These are phyloP conservation scores for Scheffersomyces amazonensis DNA, from an alignment of 805 yeast genomes.

Conservation along the genomic window DNA sequence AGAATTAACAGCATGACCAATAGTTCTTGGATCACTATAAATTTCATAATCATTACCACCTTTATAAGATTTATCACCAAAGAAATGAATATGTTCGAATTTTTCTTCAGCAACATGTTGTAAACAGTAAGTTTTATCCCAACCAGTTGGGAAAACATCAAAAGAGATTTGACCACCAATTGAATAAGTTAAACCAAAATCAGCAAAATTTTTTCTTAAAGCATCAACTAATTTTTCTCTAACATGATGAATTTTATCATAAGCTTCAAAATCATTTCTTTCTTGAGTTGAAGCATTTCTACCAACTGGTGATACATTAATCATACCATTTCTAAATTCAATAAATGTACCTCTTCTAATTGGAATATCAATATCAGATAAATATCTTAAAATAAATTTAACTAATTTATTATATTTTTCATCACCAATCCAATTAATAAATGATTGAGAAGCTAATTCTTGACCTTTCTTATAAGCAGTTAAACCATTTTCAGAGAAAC, in stretches of 20 bases:
- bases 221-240: slow-evolving; percentile 86
- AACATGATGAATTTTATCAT: slow-evolving; percentile 73
- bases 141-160: slow-evolving; percentile 99
- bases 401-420: slow-evolving; percentile 88
- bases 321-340: slow-evolving; percentile 99
- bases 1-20: slow-evolving; percentile 87
- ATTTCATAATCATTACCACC: slow-evolving; percentile 99
- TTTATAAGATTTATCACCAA: slow-evolving; percentile 94
- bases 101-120: slow-evolving; percentile 86
- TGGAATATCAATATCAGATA: slow-evolving; percentile 85
- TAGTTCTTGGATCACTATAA: slow-evolving; percentile 86
- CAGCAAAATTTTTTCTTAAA: slow-evolving; percentile 77
- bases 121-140: slow-evolving; percentile 99
- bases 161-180: slow-evolving; percentile 99
- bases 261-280: slow-evolving; percentile 89
- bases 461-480: slow-evolving; percentile 94
- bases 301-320: slow-evolving; percentile 96
- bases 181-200: slow-evolving; percentile 86
- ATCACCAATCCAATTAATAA: slow-evolving; percentile 94
- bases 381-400: slow-evolving; percentile 80
- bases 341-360: slow-evolving; percentile 97
- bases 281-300: slow-evolving; percentile 95
- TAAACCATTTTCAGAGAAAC: slow-evolving; percentile 96
- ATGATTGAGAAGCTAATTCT: slow-evolving; percentile 87
- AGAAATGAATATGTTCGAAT: slow-evolving; percentile 89